phyloP scores from a whole-genome alignment of 441 rosid genomes.

The Metrosideros polymorpha region DNA sequence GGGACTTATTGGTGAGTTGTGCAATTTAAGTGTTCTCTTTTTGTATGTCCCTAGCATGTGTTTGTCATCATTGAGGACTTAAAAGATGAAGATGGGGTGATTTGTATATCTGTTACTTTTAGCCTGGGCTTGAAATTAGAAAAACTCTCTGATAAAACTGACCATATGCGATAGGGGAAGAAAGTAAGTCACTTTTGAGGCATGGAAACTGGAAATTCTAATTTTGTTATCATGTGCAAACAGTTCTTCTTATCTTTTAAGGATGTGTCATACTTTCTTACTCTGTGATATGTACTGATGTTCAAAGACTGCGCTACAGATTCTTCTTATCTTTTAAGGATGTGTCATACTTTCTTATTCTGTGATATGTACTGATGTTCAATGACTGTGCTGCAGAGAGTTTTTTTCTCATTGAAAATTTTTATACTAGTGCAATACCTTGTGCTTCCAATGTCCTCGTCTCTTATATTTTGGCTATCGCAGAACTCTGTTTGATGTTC shows the following conservation, averaged over 20 bases:
- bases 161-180: neutral
- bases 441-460: neutral
- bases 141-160: neutral
- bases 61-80: neutral
- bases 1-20: slow-evolving; percentile 93
- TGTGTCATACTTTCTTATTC: neutral
- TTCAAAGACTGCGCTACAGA: too few species aligned
- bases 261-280: neutral
- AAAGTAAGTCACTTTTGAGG: neutral
- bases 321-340: neutral
- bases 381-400: neutral
- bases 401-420: neutral
- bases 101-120: neutral
- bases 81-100: neutral
- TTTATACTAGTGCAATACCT: neutral
- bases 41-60: neutral
- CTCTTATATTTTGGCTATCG: neutral
- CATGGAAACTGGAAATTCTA: neutral
- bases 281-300: neutral
- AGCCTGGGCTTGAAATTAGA: neutral
- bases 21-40: slow-evolving; percentile 8
- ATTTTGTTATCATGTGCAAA: neutral
- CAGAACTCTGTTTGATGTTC: neutral
- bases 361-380: neutral
- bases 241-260: neutral